phyloP scores from a whole-genome alignment of 305 asterid genomes.

The Fraxinus sp. region DNA sequence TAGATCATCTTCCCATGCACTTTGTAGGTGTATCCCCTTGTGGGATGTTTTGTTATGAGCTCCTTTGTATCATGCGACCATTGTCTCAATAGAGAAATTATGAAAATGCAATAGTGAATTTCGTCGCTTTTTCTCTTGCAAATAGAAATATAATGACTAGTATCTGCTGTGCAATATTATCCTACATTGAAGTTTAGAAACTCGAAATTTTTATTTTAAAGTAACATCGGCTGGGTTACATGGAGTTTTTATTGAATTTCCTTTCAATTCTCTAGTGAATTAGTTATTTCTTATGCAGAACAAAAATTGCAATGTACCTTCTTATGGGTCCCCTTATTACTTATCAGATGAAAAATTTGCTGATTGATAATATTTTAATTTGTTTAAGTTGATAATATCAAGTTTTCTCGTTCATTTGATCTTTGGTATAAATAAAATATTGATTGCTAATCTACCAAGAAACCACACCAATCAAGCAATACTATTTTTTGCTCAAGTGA shows the following conservation, averaged over 20 bases:
- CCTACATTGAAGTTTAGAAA: not conserved
- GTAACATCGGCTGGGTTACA: not conserved
- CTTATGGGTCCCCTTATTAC: not conserved
- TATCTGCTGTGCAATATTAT: not conserved
- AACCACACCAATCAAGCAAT: not conserved
- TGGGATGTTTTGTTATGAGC: not conserved
- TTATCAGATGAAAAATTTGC: not conserved
- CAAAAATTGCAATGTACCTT: not conserved
- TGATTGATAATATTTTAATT: not conserved
- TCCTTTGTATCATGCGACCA: not conserved
- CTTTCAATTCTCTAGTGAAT: not conserved
- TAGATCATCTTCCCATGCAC: not conserved
- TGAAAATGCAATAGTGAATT: constrained; percentile 5
- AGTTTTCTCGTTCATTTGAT: not conserved
- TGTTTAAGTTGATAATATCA: not conserved
- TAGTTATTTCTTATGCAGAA: not conserved
- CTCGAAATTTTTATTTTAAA: not conserved
- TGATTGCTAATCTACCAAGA: not conserved
- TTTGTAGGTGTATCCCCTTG: not conserved
- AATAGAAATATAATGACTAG: not conserved
- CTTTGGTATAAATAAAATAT: not conserved
- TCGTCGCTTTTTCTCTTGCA: not conserved
- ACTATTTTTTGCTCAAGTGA: not conserved
- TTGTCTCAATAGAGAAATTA: not conserved
- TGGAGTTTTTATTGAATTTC: not conserved